Base-by-base conservation (phyloP, 176 grass and related monocot species). In the Rhipidocladum racemiflorum region DNA sequence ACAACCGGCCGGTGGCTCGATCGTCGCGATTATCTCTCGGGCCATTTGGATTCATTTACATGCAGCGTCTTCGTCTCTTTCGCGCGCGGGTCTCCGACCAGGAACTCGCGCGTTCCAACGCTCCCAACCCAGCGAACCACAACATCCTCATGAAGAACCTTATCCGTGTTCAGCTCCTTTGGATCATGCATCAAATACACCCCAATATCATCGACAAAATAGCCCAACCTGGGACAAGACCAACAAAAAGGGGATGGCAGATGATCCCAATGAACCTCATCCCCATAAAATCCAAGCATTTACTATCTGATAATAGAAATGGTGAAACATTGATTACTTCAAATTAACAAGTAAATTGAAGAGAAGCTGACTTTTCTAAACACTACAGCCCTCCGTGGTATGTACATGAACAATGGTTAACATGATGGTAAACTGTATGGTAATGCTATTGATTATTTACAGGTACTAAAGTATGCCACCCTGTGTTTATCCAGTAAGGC, bases 391-490 rank as follows among this genome's bases (percentile, higher is more conserved):
- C 6, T 70, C 2, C 20, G 20, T 56, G 49, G n/a, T 83, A 76
- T 76, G 53, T 70, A 81, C 34, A 81, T 80, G 70, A 48, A 74
- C 50, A 75, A 38, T 5, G 16, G 24, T n/a, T 40, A 85, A 61
- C 45, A 45, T 57, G 44, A 76, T 71, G 43, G 55, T 46, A 81
- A 76, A 85, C 56, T 70, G 30, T 82, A 65, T 59, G 65, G 28
- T 29, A 20, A 20, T 62, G 54, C 29, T 85, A 77, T 32, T 46
- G n/a, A 71, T 76, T 85, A 77, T 81, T 76, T 81, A 89, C 83
- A 89, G 48, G 46, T 76, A 29, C 64, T 72, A 85, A 85, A 65
- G 35, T 81, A 64, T 32, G 45, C 27, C 36, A 68, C 35, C 60
- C 54, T 77, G 45, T 38, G 35, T 81, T 71, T 85, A 6, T n/a